Evolutionary conservation across 352 stramenopile species (phyloP).

Genomic region (Phytophthora fragariae): DNA sequence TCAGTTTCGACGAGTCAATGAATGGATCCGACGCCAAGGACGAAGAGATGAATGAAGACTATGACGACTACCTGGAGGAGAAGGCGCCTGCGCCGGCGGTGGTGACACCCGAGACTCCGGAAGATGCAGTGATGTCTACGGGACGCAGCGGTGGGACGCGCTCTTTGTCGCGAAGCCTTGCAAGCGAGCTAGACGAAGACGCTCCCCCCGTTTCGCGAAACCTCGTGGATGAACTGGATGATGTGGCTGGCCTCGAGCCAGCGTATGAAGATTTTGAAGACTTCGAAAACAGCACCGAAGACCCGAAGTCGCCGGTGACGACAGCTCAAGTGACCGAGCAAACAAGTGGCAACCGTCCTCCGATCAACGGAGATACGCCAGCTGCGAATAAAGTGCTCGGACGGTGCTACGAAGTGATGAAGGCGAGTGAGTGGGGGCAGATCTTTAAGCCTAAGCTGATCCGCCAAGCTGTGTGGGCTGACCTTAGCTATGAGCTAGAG

Average conservation of each 20-base stretch:
- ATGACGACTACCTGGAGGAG: neutral
- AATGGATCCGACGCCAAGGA: constrained; percentile 6
- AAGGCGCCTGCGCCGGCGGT: neutral
- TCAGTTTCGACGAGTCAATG: neutral
- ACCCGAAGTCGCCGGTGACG: neutral
- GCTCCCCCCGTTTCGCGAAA: too few relatives aligned
- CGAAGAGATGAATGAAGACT: neutral
- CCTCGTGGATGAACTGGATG: too few relatives aligned
- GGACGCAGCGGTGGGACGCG: neutral
- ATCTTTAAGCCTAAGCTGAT: neutral
- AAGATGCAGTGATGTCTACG: constrained; percentile 5
- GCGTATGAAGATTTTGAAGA: too few relatives aligned
- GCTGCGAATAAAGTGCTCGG: neutral
- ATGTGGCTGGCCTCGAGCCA: too few relatives aligned
- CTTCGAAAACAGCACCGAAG: too few relatives aligned
- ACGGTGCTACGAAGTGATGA: neutral
- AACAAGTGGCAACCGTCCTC: neutral
- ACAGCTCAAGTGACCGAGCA: neutral
- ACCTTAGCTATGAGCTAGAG: neutral
- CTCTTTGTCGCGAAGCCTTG: neutral
- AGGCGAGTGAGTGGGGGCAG: neutral
- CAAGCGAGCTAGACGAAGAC: neutral
- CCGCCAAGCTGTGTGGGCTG: neutral
- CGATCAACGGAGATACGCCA: neutral
- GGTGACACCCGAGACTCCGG: neutral